A percentile compares a stretch with the other conserved stretches of the same genome.
phyloP scores from a whole-genome alignment of 345 rosid genomes.

The Syzygium aromaticum region DNA sequence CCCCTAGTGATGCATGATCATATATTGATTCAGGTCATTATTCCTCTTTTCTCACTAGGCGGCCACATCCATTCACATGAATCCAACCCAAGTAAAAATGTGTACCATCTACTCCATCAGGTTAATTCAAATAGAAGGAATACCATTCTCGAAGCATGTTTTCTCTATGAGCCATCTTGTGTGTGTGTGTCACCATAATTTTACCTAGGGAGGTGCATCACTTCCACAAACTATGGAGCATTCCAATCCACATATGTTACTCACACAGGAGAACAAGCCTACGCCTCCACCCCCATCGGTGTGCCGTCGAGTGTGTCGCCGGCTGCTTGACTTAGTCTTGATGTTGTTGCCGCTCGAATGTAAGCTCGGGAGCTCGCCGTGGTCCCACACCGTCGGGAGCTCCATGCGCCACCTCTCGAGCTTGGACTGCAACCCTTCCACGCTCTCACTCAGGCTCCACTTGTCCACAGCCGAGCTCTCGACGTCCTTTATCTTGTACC shows the following conservation, averaged over 20 bases:
- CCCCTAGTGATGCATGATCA: not conserved
- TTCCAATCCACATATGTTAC: slow-evolving; percentile 59
- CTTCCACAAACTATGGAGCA: slow-evolving; percentile 62
- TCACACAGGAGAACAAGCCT: slow-evolving; percentile 58
- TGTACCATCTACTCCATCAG: not conserved
- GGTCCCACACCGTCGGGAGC: slow-evolving; percentile 57
- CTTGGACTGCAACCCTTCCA: slow-evolving; percentile 75
- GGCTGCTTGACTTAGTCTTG: not conserved
- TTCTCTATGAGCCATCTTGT: not conserved
- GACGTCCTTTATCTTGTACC: slow-evolving; percentile 15
- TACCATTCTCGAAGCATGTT: not conserved
- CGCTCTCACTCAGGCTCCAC: slow-evolving; percentile 56
- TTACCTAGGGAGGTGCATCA: not conserved
- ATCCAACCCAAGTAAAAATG: not conserved
- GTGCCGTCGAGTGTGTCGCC: slow-evolving; percentile 25
- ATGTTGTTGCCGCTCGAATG: slow-evolving; percentile 8
- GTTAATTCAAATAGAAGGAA: not conserved
- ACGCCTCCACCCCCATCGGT: slow-evolving; percentile 19
- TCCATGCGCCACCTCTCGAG: slow-evolving; percentile 79
- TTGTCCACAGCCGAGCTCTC: slow-evolving; percentile 46
- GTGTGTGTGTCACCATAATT: not conserved
- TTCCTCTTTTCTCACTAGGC: not conserved
- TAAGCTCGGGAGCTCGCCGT: slow-evolving; percentile 20
- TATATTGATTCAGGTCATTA: not conserved
- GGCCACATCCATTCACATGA: not conserved